Evolutionary conservation across 2,329 filamentous ascomycete species (phyloP), one percentile per base, ranked within the genome.

Genomic region (Penicillium expansum): DNA sequence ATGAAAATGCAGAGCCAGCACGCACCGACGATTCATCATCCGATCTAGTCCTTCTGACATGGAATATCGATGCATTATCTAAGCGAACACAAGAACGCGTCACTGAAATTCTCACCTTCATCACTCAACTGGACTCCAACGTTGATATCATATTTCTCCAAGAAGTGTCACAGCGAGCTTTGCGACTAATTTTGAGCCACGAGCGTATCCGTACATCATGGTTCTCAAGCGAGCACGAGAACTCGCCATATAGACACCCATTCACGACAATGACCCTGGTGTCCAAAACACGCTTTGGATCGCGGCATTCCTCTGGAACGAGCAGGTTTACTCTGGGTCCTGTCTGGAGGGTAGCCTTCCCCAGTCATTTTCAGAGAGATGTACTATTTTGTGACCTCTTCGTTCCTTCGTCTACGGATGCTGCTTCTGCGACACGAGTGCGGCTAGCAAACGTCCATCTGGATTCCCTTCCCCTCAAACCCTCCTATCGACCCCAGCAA

Each of bases 381-480:
- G 58, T 52, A 2, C 54, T 64, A 1, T 59, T 54, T 11, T 56
- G 56, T 38, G 60, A 61, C 41, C 24, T 61, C 6, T 62, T 61
- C 14, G 10, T 54, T 41, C 41, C 48, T 22, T 52, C 47, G 10
- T 8, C 35, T 7, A 30, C 32, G 30, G 22, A 44, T 4, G 2
- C 20, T n/a, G 13, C 30, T 27, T 38, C 45, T 20, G 39, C 14
- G 2, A 52, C 33, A 24, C 60, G 61, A 30, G 48, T 71, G 24
- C 69, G 69, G 8, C 65, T 77, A n/a, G 52, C 73, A 52, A 77
- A 78, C 32, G 72, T 78, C 13, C 74, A 78, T 51, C 65, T 78
- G 9, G 74, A 78, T 57, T 76, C 71, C 1, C 66, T 73, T 5
- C 53, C 64, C 0, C 57, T 70, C 20, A 38, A 61, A 6, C 68